phyloP scores from a whole-genome alignment of 148 eudicot genomes.

The Bassia scoparia region DNA sequence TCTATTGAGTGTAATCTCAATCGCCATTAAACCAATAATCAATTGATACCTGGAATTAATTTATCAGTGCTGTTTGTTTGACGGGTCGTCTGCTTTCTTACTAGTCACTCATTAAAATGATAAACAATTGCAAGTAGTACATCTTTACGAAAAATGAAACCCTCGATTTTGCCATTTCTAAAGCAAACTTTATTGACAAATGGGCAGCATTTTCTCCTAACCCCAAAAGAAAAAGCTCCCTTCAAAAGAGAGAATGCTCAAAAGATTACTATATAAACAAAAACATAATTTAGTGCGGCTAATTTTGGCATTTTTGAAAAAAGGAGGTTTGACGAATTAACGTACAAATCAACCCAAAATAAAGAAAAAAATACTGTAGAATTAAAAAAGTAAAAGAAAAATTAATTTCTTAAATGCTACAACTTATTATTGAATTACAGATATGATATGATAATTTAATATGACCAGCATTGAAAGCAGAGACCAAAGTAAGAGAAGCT shows the following conservation, averaged over 20 bases:
- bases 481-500: not conserved
- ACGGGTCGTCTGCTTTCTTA: not conserved
- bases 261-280: slow-evolving; percentile 5
- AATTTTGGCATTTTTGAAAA: not conserved
- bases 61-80: too few relatives aligned
- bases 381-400: not conserved
- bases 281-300: not conserved
- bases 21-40: too few relatives aligned
- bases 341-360: not conserved
- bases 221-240: not conserved
- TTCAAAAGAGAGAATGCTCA: not conserved
- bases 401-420: not conserved
- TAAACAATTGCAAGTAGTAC: not conserved
- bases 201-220: slow-evolving; percentile 2
- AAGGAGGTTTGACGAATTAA: not conserved
- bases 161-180: not conserved
- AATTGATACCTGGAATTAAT: too few relatives aligned
- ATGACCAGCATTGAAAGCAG: slow-evolving; percentile 16
- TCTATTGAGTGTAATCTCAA: too few relatives aligned
- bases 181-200: slow-evolving; percentile 19
- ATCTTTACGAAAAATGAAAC: not conserved
- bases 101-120: not conserved
- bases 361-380: not conserved
- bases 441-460: too few relatives aligned
- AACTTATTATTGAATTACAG: slow-evolving; percentile 4